Evolutionary conservation across 2,329 filamentous ascomycete genomes (phyloP).

Genomic region (Epichloe sp.): DNA sequence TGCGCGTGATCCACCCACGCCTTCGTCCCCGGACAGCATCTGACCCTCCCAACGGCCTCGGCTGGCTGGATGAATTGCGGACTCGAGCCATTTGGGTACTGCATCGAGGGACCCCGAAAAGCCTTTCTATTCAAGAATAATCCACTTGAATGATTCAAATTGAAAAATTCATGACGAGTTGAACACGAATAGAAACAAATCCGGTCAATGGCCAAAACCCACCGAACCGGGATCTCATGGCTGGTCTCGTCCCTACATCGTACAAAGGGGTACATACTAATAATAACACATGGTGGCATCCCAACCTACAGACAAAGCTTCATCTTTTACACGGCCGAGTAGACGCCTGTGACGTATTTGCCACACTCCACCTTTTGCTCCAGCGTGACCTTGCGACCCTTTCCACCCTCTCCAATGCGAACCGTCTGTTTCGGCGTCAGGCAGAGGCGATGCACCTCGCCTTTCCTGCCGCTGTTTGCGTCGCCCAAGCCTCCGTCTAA

Average conservation of each 20-base stretch:
- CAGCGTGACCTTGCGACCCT: constrained; percentile 56
- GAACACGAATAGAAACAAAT: no score
- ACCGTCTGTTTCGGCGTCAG: constrained; percentile 66
- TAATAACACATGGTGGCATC: background rate
- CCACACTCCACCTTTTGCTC: constrained; percentile 88
- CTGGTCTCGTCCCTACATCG: background rate
- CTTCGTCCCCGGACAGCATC: background rate
- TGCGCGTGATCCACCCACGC: background rate
- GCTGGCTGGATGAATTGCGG: background rate
- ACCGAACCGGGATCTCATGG: no score
- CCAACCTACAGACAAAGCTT: background rate
- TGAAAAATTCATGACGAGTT: no score
- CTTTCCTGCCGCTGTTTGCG: constrained; percentile 41
- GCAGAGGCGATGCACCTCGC: constrained; percentile 62
- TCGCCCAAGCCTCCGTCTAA: constrained; percentile 51
- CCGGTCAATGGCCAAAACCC: no score
- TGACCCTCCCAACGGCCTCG: background rate
- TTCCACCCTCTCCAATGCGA: constrained; percentile 42
- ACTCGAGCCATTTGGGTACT: no score
- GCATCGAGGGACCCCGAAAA: no score
- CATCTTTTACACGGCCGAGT: constrained; percentile 43
- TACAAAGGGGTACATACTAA: background rate
- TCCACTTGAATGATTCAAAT: no score
- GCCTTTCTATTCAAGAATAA: no score
- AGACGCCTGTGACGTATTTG: constrained; percentile 67